These are phyloP conservation scores for Rubia balearica DNA, from an alignment of 305 asterid species.

Conservation along the genomic window DNA sequence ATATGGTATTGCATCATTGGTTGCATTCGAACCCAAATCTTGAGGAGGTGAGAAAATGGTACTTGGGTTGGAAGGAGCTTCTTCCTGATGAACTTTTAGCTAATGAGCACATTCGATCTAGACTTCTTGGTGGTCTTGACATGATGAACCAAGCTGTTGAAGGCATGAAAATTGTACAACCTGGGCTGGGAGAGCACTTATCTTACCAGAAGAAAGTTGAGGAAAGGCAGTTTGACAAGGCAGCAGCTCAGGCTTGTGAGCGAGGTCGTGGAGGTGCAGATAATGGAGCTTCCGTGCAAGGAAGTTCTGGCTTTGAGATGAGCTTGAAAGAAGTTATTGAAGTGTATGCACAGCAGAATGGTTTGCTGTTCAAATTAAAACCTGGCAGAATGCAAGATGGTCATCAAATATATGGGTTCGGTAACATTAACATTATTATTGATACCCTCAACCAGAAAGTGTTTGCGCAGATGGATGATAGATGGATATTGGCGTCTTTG, in stretches of 20 bases:
- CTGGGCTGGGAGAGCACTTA: conserved; percentile 73
- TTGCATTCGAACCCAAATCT: conserved; percentile 37
- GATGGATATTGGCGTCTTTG: conserved; percentile 68
- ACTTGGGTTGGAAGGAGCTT: conserved; percentile 44
- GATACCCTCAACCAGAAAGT: conserved; percentile 78
- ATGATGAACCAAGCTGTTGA: conserved; percentile 94
- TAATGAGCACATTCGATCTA: conserved; percentile 48
- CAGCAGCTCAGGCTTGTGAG: conserved; percentile 69
- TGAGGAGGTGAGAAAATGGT: conserved; percentile 46
- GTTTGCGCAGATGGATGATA: conserved; percentile 65
- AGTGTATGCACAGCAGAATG: conserved; percentile 69
- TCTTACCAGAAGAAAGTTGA: conserved; percentile 65
- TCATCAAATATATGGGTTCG: conserved; percentile 83
- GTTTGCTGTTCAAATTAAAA: conserved; percentile 73
- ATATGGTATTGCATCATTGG: conserved; percentile 51
- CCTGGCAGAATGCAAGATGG: conserved; percentile 91
- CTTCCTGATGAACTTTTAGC: conserved; percentile 65
- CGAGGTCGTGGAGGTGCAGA: conserved; percentile 33
- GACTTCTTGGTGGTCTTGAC: conserved; percentile 61
- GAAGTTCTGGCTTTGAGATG: conserved; percentile 47
- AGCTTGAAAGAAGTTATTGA: conserved; percentile 81
- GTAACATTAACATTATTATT: conserved; percentile 61
- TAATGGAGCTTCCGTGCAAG: conserved; percentile 44
- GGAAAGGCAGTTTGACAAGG: conserved; percentile 78
- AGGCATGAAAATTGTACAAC: conserved; percentile 79